Base-by-base conservation (phyloP, 2,329 filamentous ascomycete genomes). In the Endocalyx cinctus region DNA sequence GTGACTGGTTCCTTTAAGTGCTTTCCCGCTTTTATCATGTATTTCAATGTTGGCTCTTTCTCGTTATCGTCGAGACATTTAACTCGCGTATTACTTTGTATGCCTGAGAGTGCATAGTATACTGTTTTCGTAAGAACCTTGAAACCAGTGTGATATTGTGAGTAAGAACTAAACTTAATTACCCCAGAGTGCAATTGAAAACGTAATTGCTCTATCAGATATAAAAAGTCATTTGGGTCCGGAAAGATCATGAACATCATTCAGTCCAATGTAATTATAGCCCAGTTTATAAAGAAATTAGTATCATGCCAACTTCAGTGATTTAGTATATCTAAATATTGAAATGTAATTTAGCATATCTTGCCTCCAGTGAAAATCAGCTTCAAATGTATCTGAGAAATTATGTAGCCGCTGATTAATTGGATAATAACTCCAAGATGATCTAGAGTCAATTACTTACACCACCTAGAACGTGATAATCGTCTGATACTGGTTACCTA, bases 141-240 rank as follows among this genome's bases (percentile, higher is more conserved):
- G 20, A 23, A 23, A 23, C 8, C 20, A 23, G 1, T 4, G 10
- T 26, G 6, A 26, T 6, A 6, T 26, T 6, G 15, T 26, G 10
- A n/a, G n/a, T n/a, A n/a, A n/a, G n/a, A n/a, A n/a, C n/a, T 25
- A 4, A 26, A 26, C 4, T 13, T 6, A 26, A 23, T 12, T 25
- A 45, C 33, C 48, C 48, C 42, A 53, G 2, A 57, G 16, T 6
- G 55, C 55, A 13, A 58, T 47, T 6, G 55, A 54, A 7, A 58
- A 25, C 1, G 50, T 56, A 10, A 58, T 57, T 7, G 52, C 42
- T 5, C 52, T 52, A 18, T 58, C 54, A 3, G 43, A 33, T 2
- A 54, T 43, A 27, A 53, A 55, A 2, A 55, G 39, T 51, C 52
- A 55, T 12, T 50, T 31, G 49, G 50, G 53, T 4, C 51, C 50